Conservation (phyloP, 352 stramenopile genomes). For the Phytophthora ohioensis region DNA sequence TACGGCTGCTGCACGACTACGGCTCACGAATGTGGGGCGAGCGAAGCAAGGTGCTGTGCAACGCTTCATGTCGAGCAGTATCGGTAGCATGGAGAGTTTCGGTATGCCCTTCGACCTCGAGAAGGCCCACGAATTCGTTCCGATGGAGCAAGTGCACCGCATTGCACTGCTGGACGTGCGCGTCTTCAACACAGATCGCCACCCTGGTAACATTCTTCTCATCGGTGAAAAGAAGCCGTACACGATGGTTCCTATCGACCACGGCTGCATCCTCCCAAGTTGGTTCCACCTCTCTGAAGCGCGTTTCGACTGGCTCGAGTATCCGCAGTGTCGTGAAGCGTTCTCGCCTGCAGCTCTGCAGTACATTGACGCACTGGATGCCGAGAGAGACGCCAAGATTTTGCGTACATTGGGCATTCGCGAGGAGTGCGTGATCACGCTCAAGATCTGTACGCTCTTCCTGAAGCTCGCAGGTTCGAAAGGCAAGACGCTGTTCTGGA, state of each 20-base stretch:
- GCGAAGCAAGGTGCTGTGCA: constrained; percentile 81
- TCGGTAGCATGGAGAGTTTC: constrained; percentile 85
- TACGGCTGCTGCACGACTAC: constrained; percentile 73
- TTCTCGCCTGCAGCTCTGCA: constrained; percentile 55
- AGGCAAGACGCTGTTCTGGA: constrained; percentile 68
- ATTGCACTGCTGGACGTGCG: constrained; percentile 86
- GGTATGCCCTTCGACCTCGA: constrained; percentile 77
- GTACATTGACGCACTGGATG: constrained; percentile 67
- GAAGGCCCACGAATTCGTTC: constrained; percentile 69
- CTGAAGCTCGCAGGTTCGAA: constrained; percentile 62
- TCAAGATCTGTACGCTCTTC: constrained; percentile 82
- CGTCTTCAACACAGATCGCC: constrained; percentile 89
- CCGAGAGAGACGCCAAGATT: constrained; percentile 52
- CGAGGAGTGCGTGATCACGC: constrained; percentile 76
- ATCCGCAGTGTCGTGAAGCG: constrained; percentile 69
- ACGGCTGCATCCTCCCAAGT: constrained; percentile 81
- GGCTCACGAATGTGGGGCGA: constrained; percentile 49
- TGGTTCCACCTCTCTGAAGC: constrained; percentile 85
- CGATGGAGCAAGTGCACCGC: constrained; percentile 82
- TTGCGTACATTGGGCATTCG: constrained; percentile 69
- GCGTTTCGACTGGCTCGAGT: constrained; percentile 86
- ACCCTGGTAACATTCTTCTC: constrained; percentile 83
- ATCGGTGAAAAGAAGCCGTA: constrained; percentile 81
- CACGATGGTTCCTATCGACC: constrained; percentile 82
- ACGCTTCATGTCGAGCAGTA: constrained; percentile 81